These are phyloP conservation scores for Camellia japonica DNA, from an alignment of 148 eudicot species.

Conservation along the genomic window DNA sequence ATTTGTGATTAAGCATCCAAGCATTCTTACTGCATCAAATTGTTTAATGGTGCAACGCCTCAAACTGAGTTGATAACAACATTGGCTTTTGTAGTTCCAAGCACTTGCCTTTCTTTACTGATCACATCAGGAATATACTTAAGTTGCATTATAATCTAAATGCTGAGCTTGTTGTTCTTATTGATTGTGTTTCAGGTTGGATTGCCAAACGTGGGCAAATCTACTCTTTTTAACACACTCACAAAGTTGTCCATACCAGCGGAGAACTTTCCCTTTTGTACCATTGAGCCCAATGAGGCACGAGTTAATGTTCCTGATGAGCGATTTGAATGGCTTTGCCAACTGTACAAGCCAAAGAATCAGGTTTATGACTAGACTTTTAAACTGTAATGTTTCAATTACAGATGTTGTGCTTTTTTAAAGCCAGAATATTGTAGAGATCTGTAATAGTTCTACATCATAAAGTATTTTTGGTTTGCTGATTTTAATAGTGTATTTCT, in stretches of 20 bases:
- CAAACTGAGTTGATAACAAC: neutral
- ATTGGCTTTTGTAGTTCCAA: neutral
- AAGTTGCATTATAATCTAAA: neutral
- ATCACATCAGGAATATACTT: neutral
- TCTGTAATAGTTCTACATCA: neutral
- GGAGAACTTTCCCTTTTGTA: conserved; percentile 96
- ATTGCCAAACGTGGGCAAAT: conserved; percentile 98
- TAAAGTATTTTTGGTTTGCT: neutral
- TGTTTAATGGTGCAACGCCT: neutral
- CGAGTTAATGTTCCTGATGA: conserved; percentile 94
- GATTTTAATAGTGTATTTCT: neutral
- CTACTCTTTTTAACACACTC: conserved; percentile 92
- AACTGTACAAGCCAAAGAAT: conserved; percentile 82
- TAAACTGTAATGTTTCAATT: neutral
- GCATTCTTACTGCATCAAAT: neutral
- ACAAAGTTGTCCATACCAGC: conserved; percentile 95
- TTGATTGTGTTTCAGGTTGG: conserved; percentile 65
- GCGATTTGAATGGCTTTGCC: conserved; percentile 92
- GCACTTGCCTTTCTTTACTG: neutral
- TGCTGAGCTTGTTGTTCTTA: conserved; percentile 16
- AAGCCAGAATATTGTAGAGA: neutral
- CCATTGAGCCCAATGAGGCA: conserved; percentile 99
- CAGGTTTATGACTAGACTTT: conserved; percentile 57
- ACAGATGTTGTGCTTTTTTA: neutral
- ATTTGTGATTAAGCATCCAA: neutral